Conservation (phyloP, 2,329 filamentous ascomycete species). For the Cercospora berteroae region DNA sequence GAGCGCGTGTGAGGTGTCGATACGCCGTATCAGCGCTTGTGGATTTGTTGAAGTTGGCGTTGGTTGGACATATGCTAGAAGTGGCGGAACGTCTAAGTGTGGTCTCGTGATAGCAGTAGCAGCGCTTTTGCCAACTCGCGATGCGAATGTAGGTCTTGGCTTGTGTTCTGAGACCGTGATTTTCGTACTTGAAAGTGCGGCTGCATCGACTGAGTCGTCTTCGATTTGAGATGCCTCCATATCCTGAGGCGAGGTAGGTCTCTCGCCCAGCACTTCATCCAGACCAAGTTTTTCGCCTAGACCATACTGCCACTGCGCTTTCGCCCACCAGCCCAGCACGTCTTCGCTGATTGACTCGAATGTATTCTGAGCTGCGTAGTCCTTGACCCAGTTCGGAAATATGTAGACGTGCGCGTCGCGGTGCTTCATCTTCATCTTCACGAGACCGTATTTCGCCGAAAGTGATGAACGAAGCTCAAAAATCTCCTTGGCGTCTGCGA, state of each 20-base stretch:
- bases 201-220: conserved; percentile 28
- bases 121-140: conserved; percentile 31
- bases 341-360: conserved; percentile 90
- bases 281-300: conserved; percentile 75
- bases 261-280: conserved; percentile 60
- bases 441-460: conserved; percentile 63
- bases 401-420: conserved; percentile 94
- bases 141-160: conserved; percentile 40
- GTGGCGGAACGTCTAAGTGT: conserved; percentile 61
- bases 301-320: conserved; percentile 84
- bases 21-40: conserved; percentile 71
- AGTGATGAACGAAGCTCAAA: conserved; percentile 73
- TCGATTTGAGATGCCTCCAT: conserved; percentile 26
- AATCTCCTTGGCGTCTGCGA: conserved; percentile 69
- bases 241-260: conserved; percentile 30
- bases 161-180: conserved; percentile 51
- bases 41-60: conserved; percentile 32
- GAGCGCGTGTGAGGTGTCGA: conserved; percentile 81
- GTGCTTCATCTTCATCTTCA: conserved; percentile 79
- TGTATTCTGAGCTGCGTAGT: conserved; percentile 76
- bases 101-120: conserved; percentile 19
- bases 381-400: conserved; percentile 85
- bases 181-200: conserved; percentile 50
- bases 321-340: conserved; percentile 92
- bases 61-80: conserved; percentile 80